These are phyloP conservation scores for California macrophylla DNA, from an alignment of 441 rosid genomes.

Conservation along the genomic window DNA sequence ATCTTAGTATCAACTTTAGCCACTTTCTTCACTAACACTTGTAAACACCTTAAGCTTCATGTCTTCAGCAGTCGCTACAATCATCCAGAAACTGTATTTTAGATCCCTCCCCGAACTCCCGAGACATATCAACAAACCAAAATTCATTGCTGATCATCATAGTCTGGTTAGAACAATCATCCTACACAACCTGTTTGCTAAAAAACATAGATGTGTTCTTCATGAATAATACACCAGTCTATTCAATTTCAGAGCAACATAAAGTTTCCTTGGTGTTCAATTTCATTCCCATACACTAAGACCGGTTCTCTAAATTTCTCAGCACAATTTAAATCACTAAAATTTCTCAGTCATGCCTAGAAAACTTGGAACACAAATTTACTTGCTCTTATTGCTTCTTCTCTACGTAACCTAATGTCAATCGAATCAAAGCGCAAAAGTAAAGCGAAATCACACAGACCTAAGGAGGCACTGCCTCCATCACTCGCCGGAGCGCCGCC, in stretches of 20 bases:
- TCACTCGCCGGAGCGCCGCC: constrained; percentile 8
- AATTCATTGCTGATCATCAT: not conserved
- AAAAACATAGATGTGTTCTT: not conserved
- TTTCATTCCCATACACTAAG: not conserved
- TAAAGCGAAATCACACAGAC: constrained; percentile 1
- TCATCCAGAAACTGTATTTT: not conserved
- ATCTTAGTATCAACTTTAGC: not conserved
- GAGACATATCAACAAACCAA: not conserved
- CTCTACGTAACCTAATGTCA: not conserved
- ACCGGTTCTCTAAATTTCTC: not conserved
- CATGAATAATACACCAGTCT: not conserved
- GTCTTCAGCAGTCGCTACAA: not conserved
- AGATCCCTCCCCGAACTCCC: not conserved
- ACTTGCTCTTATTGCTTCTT: not conserved
- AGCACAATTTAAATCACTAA: not conserved
- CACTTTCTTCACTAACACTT: not conserved
- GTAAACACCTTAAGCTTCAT: not conserved
- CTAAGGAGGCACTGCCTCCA: constrained; percentile 3
- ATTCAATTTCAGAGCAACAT: not conserved
- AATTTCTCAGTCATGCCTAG: not conserved
- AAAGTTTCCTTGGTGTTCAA: not conserved
- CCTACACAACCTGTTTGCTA: not conserved
- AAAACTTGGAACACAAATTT: not conserved
- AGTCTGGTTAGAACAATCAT: not conserved
- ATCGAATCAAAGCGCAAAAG: not conserved